Conservation (phyloP, 2,329 filamentous ascomycete genomes). For the Aspergillus neotritici region DNA sequence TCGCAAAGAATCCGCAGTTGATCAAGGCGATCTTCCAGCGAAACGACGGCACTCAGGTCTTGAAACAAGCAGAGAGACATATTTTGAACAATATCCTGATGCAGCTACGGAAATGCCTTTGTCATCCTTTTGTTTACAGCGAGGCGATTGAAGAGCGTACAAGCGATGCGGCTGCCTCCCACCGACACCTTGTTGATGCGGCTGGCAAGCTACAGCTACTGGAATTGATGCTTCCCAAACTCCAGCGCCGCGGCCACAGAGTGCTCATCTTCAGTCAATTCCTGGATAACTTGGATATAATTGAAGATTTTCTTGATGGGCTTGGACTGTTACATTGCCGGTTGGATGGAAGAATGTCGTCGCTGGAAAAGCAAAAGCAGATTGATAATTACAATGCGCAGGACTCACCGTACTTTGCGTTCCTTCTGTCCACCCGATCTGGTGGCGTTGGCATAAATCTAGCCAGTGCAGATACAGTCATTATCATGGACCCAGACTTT, state of each 20-base stretch:
- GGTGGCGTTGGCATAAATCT: constrained; percentile 97
- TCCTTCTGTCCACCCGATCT: constrained; percentile 86
- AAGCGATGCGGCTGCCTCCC: constrained; percentile 55
- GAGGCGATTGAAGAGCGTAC: constrained; percentile 79
- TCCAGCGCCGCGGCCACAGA: constrained; percentile 77
- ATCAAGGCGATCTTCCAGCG: constrained; percentile 77
- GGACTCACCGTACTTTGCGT: constrained; percentile 76
- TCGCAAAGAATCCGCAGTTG: constrained; percentile 82
- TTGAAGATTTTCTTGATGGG: constrained; percentile 84
- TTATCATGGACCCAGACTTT: constrained; percentile 94
- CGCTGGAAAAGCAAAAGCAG: constrained; percentile 83
- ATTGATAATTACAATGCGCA: constrained; percentile 92
- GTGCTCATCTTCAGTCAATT: constrained; percentile 97
- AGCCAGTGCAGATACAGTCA: constrained; percentile 93
- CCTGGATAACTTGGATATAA: constrained; percentile 73
- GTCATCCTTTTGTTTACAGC: constrained; percentile 94
- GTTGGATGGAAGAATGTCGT: constrained; percentile 76
- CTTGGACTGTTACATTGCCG: constrained; percentile 69
- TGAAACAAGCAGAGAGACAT: constrained; percentile 66
- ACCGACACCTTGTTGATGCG: constrained; percentile 82
- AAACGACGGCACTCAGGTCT: constrained; percentile 45
- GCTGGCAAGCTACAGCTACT: constrained; percentile 83
- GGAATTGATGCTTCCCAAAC: constrained; percentile 77
- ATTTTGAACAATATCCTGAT: constrained; percentile 91
- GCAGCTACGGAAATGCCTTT: constrained; percentile 89